phyloP scores from a whole-genome alignment of 768 basidiomycete species.

The Nidularia sp. region DNA sequence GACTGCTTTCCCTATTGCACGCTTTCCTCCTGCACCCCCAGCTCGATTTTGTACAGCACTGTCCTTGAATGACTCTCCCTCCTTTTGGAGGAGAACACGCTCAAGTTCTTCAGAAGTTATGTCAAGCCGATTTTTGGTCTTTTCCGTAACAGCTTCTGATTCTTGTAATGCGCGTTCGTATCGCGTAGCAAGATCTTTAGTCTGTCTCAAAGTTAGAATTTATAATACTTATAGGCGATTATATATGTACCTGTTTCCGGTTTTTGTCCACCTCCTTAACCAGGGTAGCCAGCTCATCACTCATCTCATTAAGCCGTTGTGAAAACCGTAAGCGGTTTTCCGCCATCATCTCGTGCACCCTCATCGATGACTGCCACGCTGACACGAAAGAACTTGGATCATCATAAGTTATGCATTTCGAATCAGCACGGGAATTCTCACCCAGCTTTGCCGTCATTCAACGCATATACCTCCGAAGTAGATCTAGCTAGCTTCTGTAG shows the following conservation, averaged over 20 bases:
- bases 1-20: slow-evolving; percentile 86
- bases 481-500: slow-evolving; percentile 79
- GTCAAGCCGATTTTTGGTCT: slow-evolving; percentile 84
- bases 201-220: slow-evolving; percentile 35
- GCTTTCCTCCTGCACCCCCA: slow-evolving; percentile 65
- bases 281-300: slow-evolving; percentile 83
- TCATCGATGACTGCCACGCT: slow-evolving; percentile 87
- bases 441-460: slow-evolving; percentile 95
- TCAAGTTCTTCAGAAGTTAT: slow-evolving; percentile 91
- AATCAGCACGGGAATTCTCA: slow-evolving; percentile 27
- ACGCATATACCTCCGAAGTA: slow-evolving; percentile 78
- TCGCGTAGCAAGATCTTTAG: slow-evolving; percentile 85
- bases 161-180: slow-evolving; percentile 90
- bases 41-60: slow-evolving; percentile 63
- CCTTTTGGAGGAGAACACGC: slow-evolving; percentile 87
- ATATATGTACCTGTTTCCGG: slow-evolving; percentile 67
- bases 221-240: not conserved
- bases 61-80: slow-evolving; percentile 89
- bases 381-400: slow-evolving; percentile 56
- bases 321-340: slow-evolving; percentile 87
- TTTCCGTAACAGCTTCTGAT: slow-evolving; percentile 82
- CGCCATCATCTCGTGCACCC: slow-evolving; percentile 85
- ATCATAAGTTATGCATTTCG: slow-evolving; percentile 5
- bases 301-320: slow-evolving; percentile 90
- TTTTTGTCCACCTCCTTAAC: slow-evolving; percentile 94